Percentiles rank a stretch among this genome's conserved stretches.
Conservation (phyloP, 352 stramenopile genomes). For the Phytophthora rubi region DNA sequence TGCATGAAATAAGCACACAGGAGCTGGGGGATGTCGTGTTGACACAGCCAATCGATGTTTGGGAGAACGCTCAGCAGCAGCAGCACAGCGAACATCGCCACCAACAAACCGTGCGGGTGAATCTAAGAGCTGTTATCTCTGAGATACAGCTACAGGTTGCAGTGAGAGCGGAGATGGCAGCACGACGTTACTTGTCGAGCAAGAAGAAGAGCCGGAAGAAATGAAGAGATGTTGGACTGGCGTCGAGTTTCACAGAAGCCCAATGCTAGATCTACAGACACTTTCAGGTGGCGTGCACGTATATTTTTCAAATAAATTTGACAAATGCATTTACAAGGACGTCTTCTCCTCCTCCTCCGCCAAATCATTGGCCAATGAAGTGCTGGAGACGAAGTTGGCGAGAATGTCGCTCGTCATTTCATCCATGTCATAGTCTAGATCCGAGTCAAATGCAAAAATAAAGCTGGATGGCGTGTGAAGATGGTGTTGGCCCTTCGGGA, state of each 20-base stretch:
- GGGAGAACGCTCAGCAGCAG: not conserved
- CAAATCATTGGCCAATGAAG: not conserved
- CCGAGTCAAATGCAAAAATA: conserved; percentile 3
- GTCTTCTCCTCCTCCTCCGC: not conserved
- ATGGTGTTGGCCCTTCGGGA: conserved; percentile 12
- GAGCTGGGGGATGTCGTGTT: not conserved
- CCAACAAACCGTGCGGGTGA: not conserved
- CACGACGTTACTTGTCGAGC: not conserved
- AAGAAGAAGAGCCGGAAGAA: not conserved
- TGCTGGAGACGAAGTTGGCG: not conserved
- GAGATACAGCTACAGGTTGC: not conserved
- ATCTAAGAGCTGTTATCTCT: not conserved
- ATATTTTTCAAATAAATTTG: not conserved
- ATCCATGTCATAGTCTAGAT: not conserved
- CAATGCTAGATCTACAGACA: not conserved
- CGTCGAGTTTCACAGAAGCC: not conserved
- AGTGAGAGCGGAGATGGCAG: not conserved
- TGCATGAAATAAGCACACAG: not conserved
- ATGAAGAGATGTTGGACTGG: not conserved
- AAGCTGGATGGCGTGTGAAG: conserved; percentile 10
- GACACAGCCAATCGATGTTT: not conserved
- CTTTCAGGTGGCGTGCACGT: not conserved
- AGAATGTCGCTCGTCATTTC: not conserved
- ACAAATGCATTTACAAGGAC: not conserved
- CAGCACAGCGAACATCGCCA: not conserved